Percentiles rank a stretch among this genome's conserved stretches.
Conservation (phyloP, 305 asterid genomes). For the Salvia sclarea region DNA sequence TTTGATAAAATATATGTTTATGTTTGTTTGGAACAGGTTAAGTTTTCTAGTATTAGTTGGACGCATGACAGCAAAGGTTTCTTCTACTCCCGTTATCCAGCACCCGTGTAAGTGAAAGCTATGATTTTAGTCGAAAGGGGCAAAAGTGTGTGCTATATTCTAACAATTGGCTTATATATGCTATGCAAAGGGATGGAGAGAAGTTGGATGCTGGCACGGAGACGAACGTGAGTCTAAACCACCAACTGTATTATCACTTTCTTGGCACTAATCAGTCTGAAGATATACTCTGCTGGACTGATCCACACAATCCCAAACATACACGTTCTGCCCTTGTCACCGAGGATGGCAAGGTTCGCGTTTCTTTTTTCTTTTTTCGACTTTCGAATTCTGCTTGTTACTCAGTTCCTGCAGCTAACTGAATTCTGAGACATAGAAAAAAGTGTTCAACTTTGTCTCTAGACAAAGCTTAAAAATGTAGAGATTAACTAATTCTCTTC, state of each 20-base stretch:
- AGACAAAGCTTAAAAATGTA: too few species aligned
- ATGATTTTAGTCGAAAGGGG: too few species aligned
- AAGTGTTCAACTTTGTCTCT: too few species aligned
- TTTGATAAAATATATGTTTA: not conserved
- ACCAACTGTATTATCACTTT: conserved; percentile 67
- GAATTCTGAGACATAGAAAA: too few species aligned
- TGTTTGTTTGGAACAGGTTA: conserved; percentile 51
- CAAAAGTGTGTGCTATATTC: not conserved
- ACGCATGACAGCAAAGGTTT: conserved; percentile 74
- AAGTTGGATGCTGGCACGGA: conserved; percentile 73
- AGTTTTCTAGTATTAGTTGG: conserved; percentile 64
- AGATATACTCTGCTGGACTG: conserved; percentile 74
- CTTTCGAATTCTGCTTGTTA: not conserved
- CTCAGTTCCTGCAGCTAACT: too few species aligned
- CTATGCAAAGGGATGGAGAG: conserved; percentile 48
- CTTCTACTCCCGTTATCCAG: conserved; percentile 77
- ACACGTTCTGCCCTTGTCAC: conserved; percentile 62
- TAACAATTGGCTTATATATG: too few species aligned
- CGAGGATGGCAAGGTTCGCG: conserved; percentile 67
- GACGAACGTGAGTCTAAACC: conserved; percentile 59
- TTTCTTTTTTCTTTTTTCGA: too few species aligned
- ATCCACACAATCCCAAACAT: conserved; percentile 67
- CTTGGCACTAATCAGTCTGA: conserved; percentile 70
- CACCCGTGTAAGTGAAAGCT: conserved; percentile 56
- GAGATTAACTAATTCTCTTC: not conserved